phyloP scores from a whole-genome alignment of 495 filamentous ascomycete genomes.

The Poronia punctata region DNA sequence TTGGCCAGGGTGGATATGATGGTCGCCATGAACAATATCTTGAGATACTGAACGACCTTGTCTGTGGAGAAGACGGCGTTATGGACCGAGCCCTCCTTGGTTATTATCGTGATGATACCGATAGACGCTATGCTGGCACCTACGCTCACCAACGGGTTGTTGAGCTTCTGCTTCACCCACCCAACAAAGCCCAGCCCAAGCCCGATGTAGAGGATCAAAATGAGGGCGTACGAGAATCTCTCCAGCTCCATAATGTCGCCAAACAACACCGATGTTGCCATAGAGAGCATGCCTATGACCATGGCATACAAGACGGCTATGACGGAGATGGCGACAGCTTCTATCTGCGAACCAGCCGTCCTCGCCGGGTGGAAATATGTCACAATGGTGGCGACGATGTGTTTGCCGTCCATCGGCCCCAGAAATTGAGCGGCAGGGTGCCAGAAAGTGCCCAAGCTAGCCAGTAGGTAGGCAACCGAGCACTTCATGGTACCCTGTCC shows the following conservation, averaged over 20 bases:
- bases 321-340: constrained; percentile 77
- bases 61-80: constrained; percentile 68
- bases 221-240: constrained; percentile 67
- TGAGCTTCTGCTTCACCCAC: constrained; percentile 84
- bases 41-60: constrained; percentile 81
- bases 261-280: constrained; percentile 76
- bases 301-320: constrained; percentile 78
- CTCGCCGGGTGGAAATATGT: constrained; percentile 97
- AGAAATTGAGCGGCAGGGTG: constrained; percentile 63
- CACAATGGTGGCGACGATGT: constrained; percentile 86
- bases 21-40: constrained; percentile 86
- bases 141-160: constrained; percentile 82
- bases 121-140: constrained; percentile 87
- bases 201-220: constrained; percentile 81
- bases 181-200: constrained; percentile 85
- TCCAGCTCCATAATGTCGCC: constrained; percentile 56
- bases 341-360: constrained; percentile 82
- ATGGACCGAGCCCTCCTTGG: constrained; percentile 86
- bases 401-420: constrained; percentile 88
- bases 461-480: constrained; percentile 84
- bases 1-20: constrained; percentile 67
- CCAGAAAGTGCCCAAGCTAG: constrained; percentile 81
- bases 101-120: constrained; percentile 84
- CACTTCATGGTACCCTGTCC: constrained; percentile 84
- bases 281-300: constrained; percentile 74